A percentile compares a stretch with the other conserved stretches of the same genome.
Conservation (phyloP, 2,329 filamentous ascomycete species). For the Boeremia lycopersici region DNA sequence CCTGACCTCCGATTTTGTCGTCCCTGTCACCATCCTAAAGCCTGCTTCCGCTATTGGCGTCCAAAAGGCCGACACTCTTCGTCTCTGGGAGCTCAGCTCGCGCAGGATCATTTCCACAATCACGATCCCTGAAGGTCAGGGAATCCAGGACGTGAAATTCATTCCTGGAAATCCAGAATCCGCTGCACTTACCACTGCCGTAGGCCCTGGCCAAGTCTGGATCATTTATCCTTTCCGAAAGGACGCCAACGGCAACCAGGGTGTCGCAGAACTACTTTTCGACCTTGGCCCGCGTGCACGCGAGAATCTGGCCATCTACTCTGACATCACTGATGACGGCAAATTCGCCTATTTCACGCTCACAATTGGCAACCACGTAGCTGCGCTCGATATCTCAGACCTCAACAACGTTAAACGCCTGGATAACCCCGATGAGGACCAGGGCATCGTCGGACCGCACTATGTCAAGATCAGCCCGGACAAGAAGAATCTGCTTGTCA, state of each 20-base stretch:
- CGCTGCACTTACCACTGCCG: constrained; percentile 65
- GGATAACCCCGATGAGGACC: constrained; percentile 63
- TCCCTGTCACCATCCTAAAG: constrained; percentile 66
- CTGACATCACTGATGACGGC: constrained; percentile 64
- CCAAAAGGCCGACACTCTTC: constrained; percentile 61
- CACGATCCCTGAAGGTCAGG: constrained; percentile 63
- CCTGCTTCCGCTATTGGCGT: constrained; percentile 58
- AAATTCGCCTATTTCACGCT: constrained; percentile 65
- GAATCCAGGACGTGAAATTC: constrained; percentile 70
- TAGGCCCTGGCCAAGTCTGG: constrained; percentile 66
- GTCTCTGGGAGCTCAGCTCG: constrained; percentile 62
- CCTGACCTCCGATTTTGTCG: constrained; percentile 67
- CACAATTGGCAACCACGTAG: constrained; percentile 67
- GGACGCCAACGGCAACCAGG: constrained; percentile 62
- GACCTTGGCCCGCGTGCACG: constrained; percentile 64
- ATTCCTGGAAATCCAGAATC: constrained; percentile 65
- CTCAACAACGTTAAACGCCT: constrained; percentile 65
- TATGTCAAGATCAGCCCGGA: constrained; percentile 69
- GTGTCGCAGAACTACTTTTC: constrained; percentile 63
- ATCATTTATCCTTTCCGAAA: constrained; percentile 68
- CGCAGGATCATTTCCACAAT: constrained; percentile 66
- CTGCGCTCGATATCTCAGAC: constrained; percentile 66
- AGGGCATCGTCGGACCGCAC: constrained; percentile 66
- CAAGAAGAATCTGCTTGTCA: constrained; percentile 68
- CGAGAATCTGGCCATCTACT: constrained; percentile 64